These are phyloP conservation scores for Daldinia childiae DNA, from an alignment of 495 filamentous ascomycete species.

Conservation along the genomic window DNA sequence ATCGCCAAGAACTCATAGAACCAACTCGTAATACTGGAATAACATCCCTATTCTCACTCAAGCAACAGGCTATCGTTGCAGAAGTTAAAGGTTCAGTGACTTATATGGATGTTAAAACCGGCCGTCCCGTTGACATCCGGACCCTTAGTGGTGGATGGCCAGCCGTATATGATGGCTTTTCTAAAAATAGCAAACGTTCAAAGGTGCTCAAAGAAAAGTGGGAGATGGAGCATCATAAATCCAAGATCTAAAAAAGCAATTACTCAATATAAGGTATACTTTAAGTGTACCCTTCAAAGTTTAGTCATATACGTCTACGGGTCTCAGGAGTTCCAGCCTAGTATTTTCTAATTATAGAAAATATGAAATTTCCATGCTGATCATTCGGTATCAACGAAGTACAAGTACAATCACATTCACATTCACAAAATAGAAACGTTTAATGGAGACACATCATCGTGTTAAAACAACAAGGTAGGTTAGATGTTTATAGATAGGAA, in stretches of 20 bases:
- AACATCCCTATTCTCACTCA: slow-evolving; percentile 45
- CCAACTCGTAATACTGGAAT: slow-evolving; percentile 44
- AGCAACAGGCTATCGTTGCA: slow-evolving; percentile 48
- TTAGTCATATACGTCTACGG: no score
- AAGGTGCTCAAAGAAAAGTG: neutral
- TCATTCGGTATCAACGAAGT: neutral
- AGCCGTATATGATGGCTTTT: neutral
- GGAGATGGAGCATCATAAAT: neutral
- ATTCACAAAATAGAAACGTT: neutral
- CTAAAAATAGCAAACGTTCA: neutral
- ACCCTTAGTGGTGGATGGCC: neutral
- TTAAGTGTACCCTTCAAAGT: no score
- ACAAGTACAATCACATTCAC: neutral
- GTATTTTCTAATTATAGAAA: neutral
- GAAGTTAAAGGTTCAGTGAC: slow-evolving; percentile 38
- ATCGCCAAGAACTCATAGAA: slow-evolving; percentile 42
- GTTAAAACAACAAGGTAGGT: neutral
- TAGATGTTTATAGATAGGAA: slow-evolving; percentile 7
- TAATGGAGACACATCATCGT: neutral
- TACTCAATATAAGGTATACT: no score
- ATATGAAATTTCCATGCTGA: neutral
- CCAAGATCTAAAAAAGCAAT: neutral
- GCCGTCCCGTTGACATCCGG: neutral
- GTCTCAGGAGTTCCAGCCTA: neutral
- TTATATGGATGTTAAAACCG: neutral